phyloP scores from a whole-genome alignment of 2,329 filamentous ascomycete species.

The Zasmidium angulare region DNA sequence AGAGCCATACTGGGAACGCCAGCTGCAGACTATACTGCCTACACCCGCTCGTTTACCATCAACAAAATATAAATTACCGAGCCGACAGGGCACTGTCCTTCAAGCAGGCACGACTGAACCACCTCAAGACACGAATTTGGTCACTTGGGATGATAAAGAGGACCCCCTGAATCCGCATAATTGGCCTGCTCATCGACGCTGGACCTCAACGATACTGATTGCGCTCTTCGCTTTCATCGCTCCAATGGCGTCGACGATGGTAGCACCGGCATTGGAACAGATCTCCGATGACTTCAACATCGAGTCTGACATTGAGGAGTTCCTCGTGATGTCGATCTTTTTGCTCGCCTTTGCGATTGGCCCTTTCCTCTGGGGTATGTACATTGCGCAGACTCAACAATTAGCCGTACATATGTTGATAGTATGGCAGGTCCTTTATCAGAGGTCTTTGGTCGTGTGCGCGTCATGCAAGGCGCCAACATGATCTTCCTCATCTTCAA shows the following conservation, averaged over 20 bases:
- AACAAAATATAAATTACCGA: conserved; percentile 12
- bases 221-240: conserved; percentile 35
- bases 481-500: conserved; percentile 35
- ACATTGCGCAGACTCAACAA: not conserved
- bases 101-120: conserved; percentile 3
- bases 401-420: conserved; percentile 39
- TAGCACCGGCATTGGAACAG: conserved; percentile 31
- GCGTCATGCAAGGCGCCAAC: conserved; percentile 33
- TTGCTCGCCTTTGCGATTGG: conserved; percentile 33
- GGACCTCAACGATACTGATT: conserved; percentile 43
- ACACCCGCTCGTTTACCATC: conserved; percentile 8
- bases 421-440: conserved; percentile 42
- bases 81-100: conserved; percentile 10
- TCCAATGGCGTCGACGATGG: conserved; percentile 35
- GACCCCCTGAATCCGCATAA: conserved; percentile 45
- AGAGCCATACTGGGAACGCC: not conserved
- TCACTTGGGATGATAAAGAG: conserved; percentile 42
- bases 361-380: conserved; percentile 28
- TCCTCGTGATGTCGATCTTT: conserved; percentile 35
- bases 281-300: conserved; percentile 30
- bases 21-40: not conserved
- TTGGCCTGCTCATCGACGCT: conserved; percentile 41
- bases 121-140: conserved; percentile 33
- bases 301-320: conserved; percentile 23
- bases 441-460: conserved; percentile 32